These are phyloP conservation scores for Cicer bijugum DNA, from an alignment of 306 rosid genomes.

Conservation along the genomic window DNA sequence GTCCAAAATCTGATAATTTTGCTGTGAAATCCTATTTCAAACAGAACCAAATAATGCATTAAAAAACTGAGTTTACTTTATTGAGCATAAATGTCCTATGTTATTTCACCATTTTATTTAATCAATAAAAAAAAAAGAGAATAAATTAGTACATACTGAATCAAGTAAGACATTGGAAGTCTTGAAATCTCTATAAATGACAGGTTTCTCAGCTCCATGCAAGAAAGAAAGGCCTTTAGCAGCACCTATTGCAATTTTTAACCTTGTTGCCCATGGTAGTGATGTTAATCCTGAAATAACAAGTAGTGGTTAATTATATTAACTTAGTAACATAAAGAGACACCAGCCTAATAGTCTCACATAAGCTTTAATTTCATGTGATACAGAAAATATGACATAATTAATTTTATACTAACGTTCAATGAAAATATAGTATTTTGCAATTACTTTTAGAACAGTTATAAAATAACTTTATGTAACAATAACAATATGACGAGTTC, in stretches of 20 bases:
- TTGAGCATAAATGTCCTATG: constrained; percentile 2
- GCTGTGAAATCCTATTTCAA: constrained; percentile 76
- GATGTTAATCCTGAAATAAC: constrained; percentile 73
- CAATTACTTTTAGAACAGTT: too few relatives aligned
- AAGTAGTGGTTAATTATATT: not conserved
- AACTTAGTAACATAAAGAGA: not conserved
- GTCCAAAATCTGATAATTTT: constrained; percentile 95
- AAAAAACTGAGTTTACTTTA: not conserved
- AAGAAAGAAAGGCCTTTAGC: constrained; percentile 94
- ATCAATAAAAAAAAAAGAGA: not conserved
- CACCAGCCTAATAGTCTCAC: not conserved
- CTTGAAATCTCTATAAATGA: constrained; percentile 92
- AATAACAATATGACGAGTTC: too few relatives aligned
- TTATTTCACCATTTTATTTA: not conserved
- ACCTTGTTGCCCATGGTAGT: constrained; percentile 87
- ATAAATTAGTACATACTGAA: constrained; percentile 58
- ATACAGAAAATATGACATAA: too few relatives aligned
- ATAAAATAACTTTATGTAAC: too few relatives aligned
- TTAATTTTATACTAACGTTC: too few relatives aligned
- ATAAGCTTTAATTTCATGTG: not conserved
- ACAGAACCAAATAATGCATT: constrained; percentile 31
- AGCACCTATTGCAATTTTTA: constrained; percentile 81
- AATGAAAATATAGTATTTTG: too few relatives aligned
- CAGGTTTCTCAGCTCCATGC: constrained; percentile 93
- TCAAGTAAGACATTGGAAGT: constrained; percentile 93